Evolutionary conservation across 2,329 filamentous ascomycete genomes (phyloP).

Genomic region (Aureobasidium mangrovei): DNA sequence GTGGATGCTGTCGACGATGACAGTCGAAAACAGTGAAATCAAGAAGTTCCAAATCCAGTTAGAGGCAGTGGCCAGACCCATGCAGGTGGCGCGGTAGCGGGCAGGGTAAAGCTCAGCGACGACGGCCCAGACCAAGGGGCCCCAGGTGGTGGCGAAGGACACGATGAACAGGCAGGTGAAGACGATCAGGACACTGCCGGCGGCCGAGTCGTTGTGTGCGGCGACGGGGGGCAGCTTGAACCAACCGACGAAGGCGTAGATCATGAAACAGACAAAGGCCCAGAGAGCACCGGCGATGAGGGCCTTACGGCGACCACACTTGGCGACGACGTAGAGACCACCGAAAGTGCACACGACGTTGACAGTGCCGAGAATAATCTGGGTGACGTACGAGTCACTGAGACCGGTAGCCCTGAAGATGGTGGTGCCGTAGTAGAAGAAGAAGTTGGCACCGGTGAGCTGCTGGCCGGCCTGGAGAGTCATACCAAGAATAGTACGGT

Average conservation of each 20-base stretch:
- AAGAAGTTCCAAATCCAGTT: slow-evolving; percentile 39
- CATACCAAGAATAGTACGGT: slow-evolving; percentile 26
- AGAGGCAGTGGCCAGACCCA: slow-evolving; percentile 36
- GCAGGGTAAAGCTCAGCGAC: slow-evolving; percentile 29
- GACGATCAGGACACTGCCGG: slow-evolving; percentile 28
- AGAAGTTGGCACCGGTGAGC: slow-evolving; percentile 28
- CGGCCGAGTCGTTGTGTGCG: slow-evolving; percentile 19
- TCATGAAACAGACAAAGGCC: slow-evolving; percentile 50
- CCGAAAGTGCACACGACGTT: slow-evolving; percentile 41
- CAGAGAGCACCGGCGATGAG: slow-evolving; percentile 38
- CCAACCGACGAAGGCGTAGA: slow-evolving; percentile 38
- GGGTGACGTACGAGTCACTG: slow-evolving; percentile 37
- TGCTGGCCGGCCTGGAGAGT: slow-evolving; percentile 27
- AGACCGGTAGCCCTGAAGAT: slow-evolving; percentile 43
- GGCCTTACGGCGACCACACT: slow-evolving; percentile 40
- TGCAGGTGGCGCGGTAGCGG: slow-evolving; percentile 34
- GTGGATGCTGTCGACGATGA: slow-evolving; percentile 30
- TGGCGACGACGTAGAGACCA: slow-evolving; percentile 41
- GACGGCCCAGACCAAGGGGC: slow-evolving; percentile 28
- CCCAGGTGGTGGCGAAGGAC: slow-evolving; percentile 30
- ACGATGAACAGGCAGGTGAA: slow-evolving; percentile 31
- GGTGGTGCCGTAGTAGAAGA: slow-evolving; percentile 23
- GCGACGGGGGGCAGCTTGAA: slow-evolving; percentile 22
- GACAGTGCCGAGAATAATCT: slow-evolving; percentile 40
- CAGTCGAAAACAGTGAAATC: slow-evolving; percentile 31